Percentiles rank a stretch among this genome's conserved stretches.
Evolutionary conservation across 1,139 yeast genomes (phyloP).

Genomic region (Scheffersomyces cryptocercus): DNA sequence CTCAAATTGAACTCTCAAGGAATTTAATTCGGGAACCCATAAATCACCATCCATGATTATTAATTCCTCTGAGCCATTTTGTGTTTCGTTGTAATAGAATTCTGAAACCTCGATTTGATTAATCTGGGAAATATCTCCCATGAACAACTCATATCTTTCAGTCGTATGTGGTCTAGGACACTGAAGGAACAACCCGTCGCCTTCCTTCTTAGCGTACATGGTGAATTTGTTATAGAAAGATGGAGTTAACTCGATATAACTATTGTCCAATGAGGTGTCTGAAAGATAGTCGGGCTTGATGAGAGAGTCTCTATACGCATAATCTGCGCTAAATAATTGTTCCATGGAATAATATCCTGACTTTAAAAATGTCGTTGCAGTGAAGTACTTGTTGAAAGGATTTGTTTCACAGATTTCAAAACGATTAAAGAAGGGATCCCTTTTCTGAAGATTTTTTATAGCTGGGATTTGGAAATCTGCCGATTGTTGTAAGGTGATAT

Average conservation of each 20-base stretch:
- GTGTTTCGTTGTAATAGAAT: conserved; percentile 16
- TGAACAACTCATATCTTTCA: conserved; percentile 24
- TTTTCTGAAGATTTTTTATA: conserved; percentile 13
- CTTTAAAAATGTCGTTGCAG: conserved; percentile 18
- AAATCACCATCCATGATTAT: conserved; percentile 22
- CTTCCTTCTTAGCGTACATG: conserved; percentile 16
- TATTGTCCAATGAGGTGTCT: conserved; percentile 21
- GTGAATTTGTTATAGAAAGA: conserved; percentile 32
- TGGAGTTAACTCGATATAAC: conserved; percentile 32
- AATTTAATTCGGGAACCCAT: conserved; percentile 37
- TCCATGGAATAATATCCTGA: conserved; percentile 39
- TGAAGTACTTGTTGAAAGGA: conserved; percentile 21
- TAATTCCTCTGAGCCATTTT: conserved; percentile 3
- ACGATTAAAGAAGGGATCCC: conserved; percentile 20
- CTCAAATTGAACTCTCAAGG: conserved; percentile 42
- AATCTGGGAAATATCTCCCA: conserved; percentile 33
- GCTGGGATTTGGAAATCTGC: conserved; percentile 15
- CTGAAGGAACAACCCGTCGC: conserved; percentile 13
- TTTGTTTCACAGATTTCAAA: conserved; percentile 34
- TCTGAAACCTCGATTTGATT: conserved; percentile 24
- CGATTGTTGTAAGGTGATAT: conserved; percentile 17
- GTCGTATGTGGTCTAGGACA: conserved; percentile 33
- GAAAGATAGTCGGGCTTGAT: conserved; percentile 35
- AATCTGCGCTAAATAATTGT: conserved; percentile 43
- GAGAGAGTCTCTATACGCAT: conserved; percentile 31